phyloP scores from a whole-genome alignment of 2,329 filamentous ascomycete genomes.

The Penicillium rolfsii region DNA sequence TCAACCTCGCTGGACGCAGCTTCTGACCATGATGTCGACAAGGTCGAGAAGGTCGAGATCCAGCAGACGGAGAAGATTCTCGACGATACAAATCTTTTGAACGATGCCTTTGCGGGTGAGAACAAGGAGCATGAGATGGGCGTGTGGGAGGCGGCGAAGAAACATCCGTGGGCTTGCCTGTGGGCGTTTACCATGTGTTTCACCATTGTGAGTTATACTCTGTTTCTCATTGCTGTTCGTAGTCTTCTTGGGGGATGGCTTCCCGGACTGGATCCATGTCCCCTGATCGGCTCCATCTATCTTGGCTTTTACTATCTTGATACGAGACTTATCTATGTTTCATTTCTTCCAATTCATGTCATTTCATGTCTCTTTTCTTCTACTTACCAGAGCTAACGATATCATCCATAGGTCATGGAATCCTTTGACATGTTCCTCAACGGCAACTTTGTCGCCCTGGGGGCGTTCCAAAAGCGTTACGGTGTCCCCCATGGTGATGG shows the following conservation, averaged over 20 bases:
- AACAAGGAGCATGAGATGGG: slow-evolving; percentile 50
- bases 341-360: not conserved
- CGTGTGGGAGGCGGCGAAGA: slow-evolving; percentile 44
- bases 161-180: slow-evolving; percentile 51
- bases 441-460: slow-evolving; percentile 52
- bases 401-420: slow-evolving; percentile 49
- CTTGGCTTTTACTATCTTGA: not conserved
- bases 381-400: not conserved
- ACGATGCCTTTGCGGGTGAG: slow-evolving; percentile 49
- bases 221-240: not conserved
- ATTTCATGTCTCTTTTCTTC: not conserved
- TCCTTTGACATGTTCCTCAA: slow-evolving; percentile 56
- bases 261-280: not conserved
- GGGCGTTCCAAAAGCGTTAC: slow-evolving; percentile 44
- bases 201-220: slow-evolving; percentile 49
- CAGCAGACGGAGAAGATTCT: slow-evolving; percentile 40
- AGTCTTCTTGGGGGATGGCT: not conserved
- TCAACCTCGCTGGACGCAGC: not conserved
- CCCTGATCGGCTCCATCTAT: not conserved
- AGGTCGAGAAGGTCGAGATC: slow-evolving; percentile 27
- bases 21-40: not conserved
- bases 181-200: slow-evolving; percentile 57
- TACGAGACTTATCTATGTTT: not conserved
- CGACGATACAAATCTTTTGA: slow-evolving; percentile 44
- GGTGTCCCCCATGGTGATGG: slow-evolving; percentile 35